A percentile compares a stretch with the other conserved stretches of the same genome.
phyloP scores from a whole-genome alignment of 2,329 filamentous ascomycete genomes.

The Bipolaris sorokiniana region DNA sequence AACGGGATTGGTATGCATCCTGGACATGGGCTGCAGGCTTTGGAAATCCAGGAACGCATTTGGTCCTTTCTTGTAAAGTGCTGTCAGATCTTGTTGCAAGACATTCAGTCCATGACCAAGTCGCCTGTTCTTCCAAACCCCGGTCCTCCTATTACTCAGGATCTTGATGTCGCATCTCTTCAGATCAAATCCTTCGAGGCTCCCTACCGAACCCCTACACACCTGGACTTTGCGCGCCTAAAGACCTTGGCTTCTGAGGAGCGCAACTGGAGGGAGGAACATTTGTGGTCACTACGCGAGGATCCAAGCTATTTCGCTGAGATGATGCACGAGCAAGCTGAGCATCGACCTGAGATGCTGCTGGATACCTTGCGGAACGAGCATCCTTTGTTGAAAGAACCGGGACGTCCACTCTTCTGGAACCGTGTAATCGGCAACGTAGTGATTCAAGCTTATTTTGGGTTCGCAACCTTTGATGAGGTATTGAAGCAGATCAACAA shows the following conservation, averaged over 20 bases:
- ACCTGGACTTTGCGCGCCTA: conserved; percentile 56
- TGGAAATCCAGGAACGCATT: conserved; percentile 60
- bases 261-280: conserved; percentile 16
- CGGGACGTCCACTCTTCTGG: conserved; percentile 20
- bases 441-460: conserved; percentile 9
- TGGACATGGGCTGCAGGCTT: conserved; percentile 56
- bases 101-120: conserved; percentile 34
- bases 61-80: conserved; percentile 58
- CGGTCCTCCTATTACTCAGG: conserved; percentile 9
- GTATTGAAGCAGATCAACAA: conserved; percentile 18
- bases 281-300: conserved; percentile 58
- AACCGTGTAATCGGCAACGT: conserved; percentile 17
- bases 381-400: background rate
- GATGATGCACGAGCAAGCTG: conserved; percentile 51
- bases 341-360: conserved; percentile 51
- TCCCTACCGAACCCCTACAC: conserved; percentile 59
- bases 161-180: conserved; percentile 23
- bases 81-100: conserved; percentile 57
- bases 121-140: conserved; percentile 5
- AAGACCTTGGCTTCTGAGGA: conserved; percentile 23
- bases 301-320: conserved; percentile 64
- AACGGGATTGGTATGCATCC: conserved; percentile 50
- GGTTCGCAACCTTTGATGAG: conserved; percentile 22
- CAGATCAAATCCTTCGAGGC: conserved; percentile 53
- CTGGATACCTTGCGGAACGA: conserved; percentile 6